Evolutionary conservation across 2,329 filamentous ascomycete species (phyloP).

Genomic region (Diplocarpon mali): DNA sequence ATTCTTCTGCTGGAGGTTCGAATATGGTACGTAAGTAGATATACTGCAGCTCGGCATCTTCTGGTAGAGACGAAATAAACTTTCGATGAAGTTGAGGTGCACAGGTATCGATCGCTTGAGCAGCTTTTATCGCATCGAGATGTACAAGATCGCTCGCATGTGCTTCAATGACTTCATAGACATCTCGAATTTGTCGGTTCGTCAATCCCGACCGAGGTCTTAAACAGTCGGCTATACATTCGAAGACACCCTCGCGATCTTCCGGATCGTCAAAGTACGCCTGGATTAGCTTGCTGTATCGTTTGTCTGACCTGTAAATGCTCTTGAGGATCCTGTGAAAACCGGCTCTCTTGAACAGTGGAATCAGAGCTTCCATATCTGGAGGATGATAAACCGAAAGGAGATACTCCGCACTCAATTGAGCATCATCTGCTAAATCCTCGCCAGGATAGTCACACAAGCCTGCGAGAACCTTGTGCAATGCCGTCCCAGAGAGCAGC

Average conservation of each 20-base stretch:
- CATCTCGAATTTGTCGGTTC: slow-evolving; percentile 60
- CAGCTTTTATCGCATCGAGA: slow-evolving; percentile 45
- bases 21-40: slow-evolving; percentile 59
- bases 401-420: slow-evolving; percentile 93
- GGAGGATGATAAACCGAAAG: slow-evolving; percentile 88
- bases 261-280: slow-evolving; percentile 79
- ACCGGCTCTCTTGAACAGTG: slow-evolving; percentile 64
- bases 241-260: slow-evolving; percentile 65
- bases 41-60: slow-evolving; percentile 48
- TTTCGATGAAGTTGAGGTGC: slow-evolving; percentile 43
- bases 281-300: slow-evolving; percentile 67
- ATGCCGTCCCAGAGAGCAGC: slow-evolving; percentile 72
- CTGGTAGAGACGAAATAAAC: slow-evolving; percentile 42
- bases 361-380: slow-evolving; percentile 64
- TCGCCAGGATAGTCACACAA: slow-evolving; percentile 75
- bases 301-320: slow-evolving; percentile 68
- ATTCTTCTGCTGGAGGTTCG: slow-evolving; percentile 42
- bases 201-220: slow-evolving; percentile 50
- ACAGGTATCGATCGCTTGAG: slow-evolving; percentile 43
- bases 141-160: slow-evolving; percentile 46
- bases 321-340: slow-evolving; percentile 91
- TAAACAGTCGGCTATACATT: slow-evolving; percentile 66
- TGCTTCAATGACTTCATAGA: slow-evolving; percentile 49
- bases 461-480: slow-evolving; percentile 70
- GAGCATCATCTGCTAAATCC: slow-evolving; percentile 82